Evolutionary conservation across 768 basidiomycete genomes (phyloP).

Genomic region (Mycena maculata): DNA sequence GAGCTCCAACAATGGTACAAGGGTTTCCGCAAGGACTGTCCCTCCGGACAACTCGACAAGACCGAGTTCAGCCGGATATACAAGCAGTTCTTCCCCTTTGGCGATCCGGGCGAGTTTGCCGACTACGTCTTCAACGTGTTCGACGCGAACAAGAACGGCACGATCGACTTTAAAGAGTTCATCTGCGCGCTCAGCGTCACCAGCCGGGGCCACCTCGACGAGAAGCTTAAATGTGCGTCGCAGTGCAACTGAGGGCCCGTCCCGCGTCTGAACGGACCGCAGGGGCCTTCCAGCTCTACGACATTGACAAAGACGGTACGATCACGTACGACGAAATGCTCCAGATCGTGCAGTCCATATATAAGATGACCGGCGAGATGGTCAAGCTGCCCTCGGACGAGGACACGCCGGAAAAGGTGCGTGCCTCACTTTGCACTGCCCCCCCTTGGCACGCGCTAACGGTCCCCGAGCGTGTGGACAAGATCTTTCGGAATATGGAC

Average conservation of each 20-base stretch:
- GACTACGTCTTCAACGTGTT: conserved; percentile 99
- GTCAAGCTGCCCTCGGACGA: conserved; percentile 98
- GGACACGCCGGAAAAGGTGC: conserved; percentile 98
- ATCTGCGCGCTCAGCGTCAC: conserved; percentile 98
- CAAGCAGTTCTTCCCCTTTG: conserved; percentile 99
- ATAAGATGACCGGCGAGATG: conserved; percentile 99
- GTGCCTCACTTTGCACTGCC: conserved; percentile 18
- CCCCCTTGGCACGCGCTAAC: conserved; percentile 15
- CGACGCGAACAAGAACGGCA: conserved; percentile 94
- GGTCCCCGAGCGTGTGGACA: conserved; percentile 86
- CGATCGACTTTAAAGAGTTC: conserved; percentile 99
- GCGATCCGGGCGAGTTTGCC: conserved; percentile 95
- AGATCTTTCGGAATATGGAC: conserved; percentile 99
- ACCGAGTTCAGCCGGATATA: conserved; percentile 96
- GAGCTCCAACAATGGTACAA: conserved; percentile 99
- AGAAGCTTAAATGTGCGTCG: conserved; percentile 95
- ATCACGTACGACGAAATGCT: conserved; percentile 99
- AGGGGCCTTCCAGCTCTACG: conserved; percentile 99
- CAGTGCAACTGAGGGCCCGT: conserved; percentile 22
- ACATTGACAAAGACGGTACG: conserved; percentile 97
- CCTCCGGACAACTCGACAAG: conserved; percentile 96
- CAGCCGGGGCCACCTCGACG: conserved; percentile 91
- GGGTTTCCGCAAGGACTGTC: conserved; percentile 99
- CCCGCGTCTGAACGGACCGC: conserved; percentile 35
- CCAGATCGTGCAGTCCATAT: conserved; percentile 96